Base-by-base conservation (phyloP, 2,329 filamentous ascomycete species). In the Ilyonectria robusta region DNA sequence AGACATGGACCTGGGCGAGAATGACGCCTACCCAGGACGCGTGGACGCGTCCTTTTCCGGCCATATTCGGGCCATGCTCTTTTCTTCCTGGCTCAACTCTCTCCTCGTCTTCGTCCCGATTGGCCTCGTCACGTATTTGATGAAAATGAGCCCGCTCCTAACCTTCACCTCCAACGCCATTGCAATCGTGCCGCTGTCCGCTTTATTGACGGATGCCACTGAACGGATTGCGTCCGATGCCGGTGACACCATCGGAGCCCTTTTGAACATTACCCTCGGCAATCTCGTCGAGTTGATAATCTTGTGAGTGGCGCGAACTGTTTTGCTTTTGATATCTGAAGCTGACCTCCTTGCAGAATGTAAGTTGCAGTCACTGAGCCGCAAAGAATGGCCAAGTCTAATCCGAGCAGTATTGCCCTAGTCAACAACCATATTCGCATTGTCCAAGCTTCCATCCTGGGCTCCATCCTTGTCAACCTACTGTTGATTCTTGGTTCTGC, bases 381-480 rank as follows among this genome's bases (percentile, higher is more conserved):
- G n/a, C 3, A 33, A 2, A 7, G 9, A 51, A 31, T 66, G 51
- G 7, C 13, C 54, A 60, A 26, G n/a, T 55, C 64, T 78, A 47
- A 78, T 68, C 40, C 2, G 8, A 4, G 2, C 74, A 91, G 89
- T 70, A 90, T 84, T 56, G 82, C 83, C 0, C 73, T 84, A 37
- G 77, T 78, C 51, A 83, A 84, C 78, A 84, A 92, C 76, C 90
- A 94, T 76, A 92, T 94, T 55, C 85, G 88, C 31, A 92, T 94
- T 66, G 92, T 94, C 19, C 92, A 94, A 78, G 92, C 92, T 7
- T 93, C 92, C 0, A 84, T 94, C 46, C 84, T 94, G 17, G 93
- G 92, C 21, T 94, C 92, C 1, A 93, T 94, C 62, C 82, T 94
- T n/a, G 91, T 93, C 62, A 94, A 94, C 74, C 79, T 94, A 53